Percentiles rank a stretch among this genome's conserved stretches.
Evolutionary conservation across 2,329 filamentous ascomycete genomes (phyloP).

Genomic region (Exophiala xenobiotica): DNA sequence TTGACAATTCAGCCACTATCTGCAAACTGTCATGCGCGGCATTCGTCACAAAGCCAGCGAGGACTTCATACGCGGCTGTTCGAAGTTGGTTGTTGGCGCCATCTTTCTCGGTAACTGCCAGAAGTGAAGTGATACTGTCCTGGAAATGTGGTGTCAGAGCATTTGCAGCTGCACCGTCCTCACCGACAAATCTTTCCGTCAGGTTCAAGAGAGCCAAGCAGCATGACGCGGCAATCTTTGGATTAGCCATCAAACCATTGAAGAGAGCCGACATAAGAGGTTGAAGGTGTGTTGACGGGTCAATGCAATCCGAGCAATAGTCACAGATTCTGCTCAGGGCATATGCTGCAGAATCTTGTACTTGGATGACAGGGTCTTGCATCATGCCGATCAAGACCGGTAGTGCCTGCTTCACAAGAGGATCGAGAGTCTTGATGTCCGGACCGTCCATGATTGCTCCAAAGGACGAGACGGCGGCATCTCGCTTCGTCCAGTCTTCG

Average conservation of each 20-base stretch:
- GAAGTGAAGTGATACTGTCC: conserved; percentile 79
- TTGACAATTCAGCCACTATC: conserved; percentile 77
- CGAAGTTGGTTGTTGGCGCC: conserved; percentile 79
- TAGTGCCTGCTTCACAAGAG: conserved; percentile 92
- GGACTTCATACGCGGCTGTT: conserved; percentile 94
- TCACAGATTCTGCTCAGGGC: conserved; percentile 95
- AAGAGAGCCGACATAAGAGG: conserved; percentile 86
- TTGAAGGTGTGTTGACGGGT: conserved; percentile 77
- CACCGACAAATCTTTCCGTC: conserved; percentile 90
- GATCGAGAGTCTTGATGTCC: conserved; percentile 85
- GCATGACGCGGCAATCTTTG: conserved; percentile 97
- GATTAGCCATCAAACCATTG: conserved; percentile 80
- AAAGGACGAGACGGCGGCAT: conserved; percentile 95
- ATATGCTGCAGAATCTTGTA: conserved; percentile 94
- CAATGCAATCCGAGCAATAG: conserved; percentile 85
- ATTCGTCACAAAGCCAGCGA: conserved; percentile 91
- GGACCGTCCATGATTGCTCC: conserved; percentile 99
- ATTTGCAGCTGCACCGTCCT: conserved; percentile 74
- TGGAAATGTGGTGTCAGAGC: conserved; percentile 89
- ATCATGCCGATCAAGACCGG: conserved; percentile 90
- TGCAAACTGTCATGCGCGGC: conserved; percentile 81
- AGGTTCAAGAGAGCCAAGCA: conserved; percentile 99
- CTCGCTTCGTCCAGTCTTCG: conserved; percentile 91
- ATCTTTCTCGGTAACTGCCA: conserved; percentile 76
- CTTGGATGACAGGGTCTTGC: conserved; percentile 83